phyloP scores from a whole-genome alignment of 331 rosid species.

The Malus hybrid region DNA sequence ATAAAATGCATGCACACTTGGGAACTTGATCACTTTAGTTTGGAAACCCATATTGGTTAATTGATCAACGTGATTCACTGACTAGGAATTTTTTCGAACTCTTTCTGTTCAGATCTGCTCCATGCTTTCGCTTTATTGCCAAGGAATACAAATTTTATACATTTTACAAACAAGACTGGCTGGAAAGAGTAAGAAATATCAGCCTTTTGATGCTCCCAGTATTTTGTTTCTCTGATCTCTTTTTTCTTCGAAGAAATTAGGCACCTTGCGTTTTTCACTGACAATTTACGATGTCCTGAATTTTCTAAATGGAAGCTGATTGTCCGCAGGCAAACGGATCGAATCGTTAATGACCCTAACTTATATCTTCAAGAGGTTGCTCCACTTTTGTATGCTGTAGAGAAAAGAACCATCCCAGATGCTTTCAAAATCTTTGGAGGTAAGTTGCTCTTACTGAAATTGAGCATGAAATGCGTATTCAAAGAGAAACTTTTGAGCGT shows the following conservation, averaged over 20 bases:
- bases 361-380: conserved; percentile 37
- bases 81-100: not conserved
- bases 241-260: too few relatives aligned
- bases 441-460: conserved; percentile 9
- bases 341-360: conserved; percentile 64
- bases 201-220: not conserved
- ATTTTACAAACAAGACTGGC: conserved; percentile 44
- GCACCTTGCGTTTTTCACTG: not conserved
- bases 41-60: too few relatives aligned
- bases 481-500: not conserved
- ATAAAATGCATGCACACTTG: not conserved
- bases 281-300: not conserved
- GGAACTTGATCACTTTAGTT: not conserved
- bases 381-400: conserved; percentile 61
- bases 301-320: not conserved
- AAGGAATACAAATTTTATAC: conserved; percentile 58
- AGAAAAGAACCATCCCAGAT: conserved; percentile 55
- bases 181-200: conserved; percentile 53
- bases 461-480: not conserved
- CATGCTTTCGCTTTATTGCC: conserved; percentile 57
- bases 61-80: not conserved
- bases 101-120: conserved; percentile 55
- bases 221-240: not conserved
- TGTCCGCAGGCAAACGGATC: conserved; percentile 37
- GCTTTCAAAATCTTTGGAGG: conserved; percentile 61